Conservation (phyloP, 352 stramenopile genomes). For the Globisporangium takayamanum region DNA sequence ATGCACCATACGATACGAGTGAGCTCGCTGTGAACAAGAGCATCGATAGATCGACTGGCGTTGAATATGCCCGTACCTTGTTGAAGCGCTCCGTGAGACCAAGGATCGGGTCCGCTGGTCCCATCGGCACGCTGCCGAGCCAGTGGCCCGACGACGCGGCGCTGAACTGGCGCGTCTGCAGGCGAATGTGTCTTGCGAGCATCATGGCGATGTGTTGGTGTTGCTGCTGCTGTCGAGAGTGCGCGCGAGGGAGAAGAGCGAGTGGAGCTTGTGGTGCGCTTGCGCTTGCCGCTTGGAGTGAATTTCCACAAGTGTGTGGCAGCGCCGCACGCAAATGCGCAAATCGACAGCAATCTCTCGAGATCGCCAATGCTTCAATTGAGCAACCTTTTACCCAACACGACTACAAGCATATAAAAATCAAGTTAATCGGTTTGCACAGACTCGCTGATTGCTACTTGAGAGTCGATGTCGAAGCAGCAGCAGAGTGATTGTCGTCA, state of each 20-base stretch:
- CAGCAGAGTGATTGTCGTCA: too few relatives aligned
- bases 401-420: too few relatives aligned
- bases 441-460: too few relatives aligned
- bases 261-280: not conserved
- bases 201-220: slow-evolving; percentile 16
- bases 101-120: slow-evolving; percentile 95
- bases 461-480: too few relatives aligned
- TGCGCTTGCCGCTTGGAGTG: slow-evolving; percentile 9
- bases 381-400: too few relatives aligned
- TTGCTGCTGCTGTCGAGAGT: not conserved
- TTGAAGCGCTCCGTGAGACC: slow-evolving; percentile 91
- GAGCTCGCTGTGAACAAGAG: not conserved
- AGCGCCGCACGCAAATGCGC: not conserved
- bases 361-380: too few relatives aligned
- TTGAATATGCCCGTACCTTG: slow-evolving; percentile 42
- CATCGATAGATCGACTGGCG: not conserved
- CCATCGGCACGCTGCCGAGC: slow-evolving; percentile 89
- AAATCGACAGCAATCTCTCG: too few relatives aligned
- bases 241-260: not conserved
- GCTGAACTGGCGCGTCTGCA: slow-evolving; percentile 39
- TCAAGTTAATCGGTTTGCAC: too few relatives aligned
- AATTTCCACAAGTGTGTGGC: slow-evolving; percentile 13
- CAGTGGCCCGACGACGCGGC: slow-evolving; percentile 40
- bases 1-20: not conserved
- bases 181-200: slow-evolving; percentile 24